phyloP scores from a whole-genome alignment of 2,329 filamentous ascomycete genomes.

The Penicillium sp. region DNA sequence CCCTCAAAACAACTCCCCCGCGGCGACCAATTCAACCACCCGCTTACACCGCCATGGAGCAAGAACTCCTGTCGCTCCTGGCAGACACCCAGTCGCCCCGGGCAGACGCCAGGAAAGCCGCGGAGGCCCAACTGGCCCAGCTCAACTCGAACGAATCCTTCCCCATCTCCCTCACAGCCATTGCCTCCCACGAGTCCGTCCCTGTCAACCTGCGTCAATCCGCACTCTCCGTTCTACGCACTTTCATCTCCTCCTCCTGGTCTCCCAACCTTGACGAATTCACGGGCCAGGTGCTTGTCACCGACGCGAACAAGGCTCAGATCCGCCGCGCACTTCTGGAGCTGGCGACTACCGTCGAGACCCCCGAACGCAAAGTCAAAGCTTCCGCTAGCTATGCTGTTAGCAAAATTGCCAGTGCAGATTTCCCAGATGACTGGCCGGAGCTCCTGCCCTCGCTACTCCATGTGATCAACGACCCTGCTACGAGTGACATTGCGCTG shows the following conservation, averaged over 20 bases:
- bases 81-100: conserved; percentile 81
- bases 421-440: conserved; percentile 97
- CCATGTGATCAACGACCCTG: conserved; percentile 69
- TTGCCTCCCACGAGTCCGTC: conserved; percentile 77
- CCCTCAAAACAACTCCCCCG: conserved; percentile 4
- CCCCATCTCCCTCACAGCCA: conserved; percentile 77
- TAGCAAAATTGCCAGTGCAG: conserved; percentile 89
- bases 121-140: conserved; percentile 80
- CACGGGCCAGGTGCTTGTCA: conserved; percentile 70
- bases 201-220: conserved; percentile 79
- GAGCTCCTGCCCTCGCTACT: conserved; percentile 81
- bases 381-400: conserved; percentile 85
- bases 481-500: conserved; percentile 77
- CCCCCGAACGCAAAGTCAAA: conserved; percentile 83
- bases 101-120: conserved; percentile 79
- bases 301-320: conserved; percentile 73
- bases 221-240: conserved; percentile 78
- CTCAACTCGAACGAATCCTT: conserved; percentile 73
- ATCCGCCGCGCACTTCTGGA: conserved; percentile 77
- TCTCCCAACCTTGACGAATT: conserved; percentile 75
- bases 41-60: conserved; percentile 70
- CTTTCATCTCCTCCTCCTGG: conserved; percentile 87
- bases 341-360: conserved; percentile 73
- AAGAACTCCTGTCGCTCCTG: conserved; percentile 87
- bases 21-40: conserved; percentile 15